Conservation (phyloP, 2,329 filamentous ascomycete species). For the Gaeumannomyces tritici region DNA sequence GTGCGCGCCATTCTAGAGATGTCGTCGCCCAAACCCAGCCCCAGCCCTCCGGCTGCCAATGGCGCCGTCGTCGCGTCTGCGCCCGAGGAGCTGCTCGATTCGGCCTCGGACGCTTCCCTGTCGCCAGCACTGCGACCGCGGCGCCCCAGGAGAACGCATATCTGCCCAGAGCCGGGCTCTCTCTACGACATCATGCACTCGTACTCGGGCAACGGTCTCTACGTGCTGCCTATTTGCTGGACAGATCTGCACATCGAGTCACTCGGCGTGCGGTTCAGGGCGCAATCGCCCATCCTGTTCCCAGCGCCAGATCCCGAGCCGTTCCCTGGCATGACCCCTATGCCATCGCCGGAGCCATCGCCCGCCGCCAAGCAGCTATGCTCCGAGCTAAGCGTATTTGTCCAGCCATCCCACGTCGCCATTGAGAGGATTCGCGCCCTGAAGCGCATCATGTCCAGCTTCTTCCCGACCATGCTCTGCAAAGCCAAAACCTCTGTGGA, state of each 20-base stretch:
- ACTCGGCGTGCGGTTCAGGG: neutral
- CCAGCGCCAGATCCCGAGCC: slow-evolving; percentile 1
- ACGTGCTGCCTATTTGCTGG: slow-evolving; percentile 44
- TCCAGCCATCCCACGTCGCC: slow-evolving; percentile 24
- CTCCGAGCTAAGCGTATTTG: slow-evolving; percentile 27
- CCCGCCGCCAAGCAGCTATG: slow-evolving; percentile 30
- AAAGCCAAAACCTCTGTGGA: slow-evolving; percentile 24
- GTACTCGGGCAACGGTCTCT: slow-evolving; percentile 36
- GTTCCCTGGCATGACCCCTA: slow-evolving; percentile 4
- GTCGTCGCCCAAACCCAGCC: slow-evolving; percentile 8
- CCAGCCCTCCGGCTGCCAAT: slow-evolving; percentile 2
- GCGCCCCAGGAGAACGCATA: slow-evolving; percentile 14
- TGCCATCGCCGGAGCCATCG: slow-evolving; percentile 22
- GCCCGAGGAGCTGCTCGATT: neutral
- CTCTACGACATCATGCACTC: slow-evolving; percentile 42
- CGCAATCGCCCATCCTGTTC: neutral
- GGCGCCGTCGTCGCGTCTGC: neutral
- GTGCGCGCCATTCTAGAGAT: slow-evolving; percentile 17
- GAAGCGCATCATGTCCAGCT: slow-evolving; percentile 30
- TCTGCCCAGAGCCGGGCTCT: slow-evolving; percentile 34
- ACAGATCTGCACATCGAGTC: slow-evolving; percentile 36
- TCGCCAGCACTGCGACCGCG: neutral
- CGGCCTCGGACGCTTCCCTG: slow-evolving; percentile 3
- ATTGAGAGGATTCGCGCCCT: slow-evolving; percentile 29
- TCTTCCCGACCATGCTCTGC: slow-evolving; percentile 28